Evolutionary conservation across 371 early-diverging fungal species (phyloP), one percentile per base, ranked within the genome.

Genomic region (Dinochytrium kinnereticum): DNA sequence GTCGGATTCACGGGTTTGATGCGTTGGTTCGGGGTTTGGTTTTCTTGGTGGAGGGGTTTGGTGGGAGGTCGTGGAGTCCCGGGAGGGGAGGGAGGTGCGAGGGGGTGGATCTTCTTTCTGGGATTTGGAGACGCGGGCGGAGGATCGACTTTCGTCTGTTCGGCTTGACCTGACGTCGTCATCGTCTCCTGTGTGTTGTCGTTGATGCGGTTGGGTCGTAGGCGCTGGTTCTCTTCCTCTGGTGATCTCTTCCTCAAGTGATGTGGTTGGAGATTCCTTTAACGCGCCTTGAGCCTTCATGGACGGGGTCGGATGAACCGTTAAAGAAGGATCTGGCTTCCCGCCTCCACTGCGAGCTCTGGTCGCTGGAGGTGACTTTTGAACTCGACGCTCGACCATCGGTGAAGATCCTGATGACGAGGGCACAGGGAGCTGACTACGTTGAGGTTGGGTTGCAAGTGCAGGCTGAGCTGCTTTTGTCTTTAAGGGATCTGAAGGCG

Each of bases 361-460:
- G 44, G 44, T 44, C 44, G 13, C 13, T 44, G 7, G 44, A 7
- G 7, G 44, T 44, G 44, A 19, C 13, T 44, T 44, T 44, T 44
- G 44, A 19, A 24, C 5, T 17, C 36, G 30, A 3, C 61, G 61
- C 10, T 61, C 36, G 34, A 24, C 7, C 13, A 21, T 61, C 36
- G 57, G 66, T 5, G 70, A 40, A 1, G 68, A 28, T 33, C 33
- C 51, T n/a, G 70, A 70, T 38, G 40, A 61, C 38, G 64, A 66
- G 34, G 71, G 57, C 10, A 44, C n/a, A 40, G 44, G 66, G 10
- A 61, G 36, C 15, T 31, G 61, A 26, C 31, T 31, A 13, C 37
- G 61, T 10, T 5, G 30, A 7, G 36, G 34, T 10, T 34, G 31
- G 17, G 24, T 34, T 5, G 61, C 34, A 34, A 44, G 13, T 26